Base-by-base conservation (phyloP, 768 basidiomycete species). In the Boletus eberwhitei region DNA sequence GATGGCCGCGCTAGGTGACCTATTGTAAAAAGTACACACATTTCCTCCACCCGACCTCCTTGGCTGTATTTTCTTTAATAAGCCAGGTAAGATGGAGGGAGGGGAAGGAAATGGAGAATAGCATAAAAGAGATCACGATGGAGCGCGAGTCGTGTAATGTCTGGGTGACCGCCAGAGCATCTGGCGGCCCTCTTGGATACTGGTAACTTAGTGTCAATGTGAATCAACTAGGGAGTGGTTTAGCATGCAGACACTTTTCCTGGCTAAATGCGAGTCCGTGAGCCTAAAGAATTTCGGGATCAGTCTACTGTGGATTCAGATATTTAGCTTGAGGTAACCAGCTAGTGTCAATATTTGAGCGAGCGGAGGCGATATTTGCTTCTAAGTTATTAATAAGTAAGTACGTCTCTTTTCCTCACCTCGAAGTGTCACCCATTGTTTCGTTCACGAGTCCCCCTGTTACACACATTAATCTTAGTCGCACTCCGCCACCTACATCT, bases 1-100 rank as follows among this genome's bases (percentile, higher is more conserved):
- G 68, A 82, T 92, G 77, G 85, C 86, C 24, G 88, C 84, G 22
- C 73, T 95, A 38, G 85, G 87, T 38, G 91, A 93, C 62, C 71
- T 93, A 48, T 72, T 91, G 68, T 90, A 76, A 80, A 61, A 38
- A 21, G 7, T 42, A 13, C 8, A 16, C 46, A 22, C 9, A n/a
- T 36, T 21, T 46, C 50, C 37, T 43, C 42, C 12, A 38, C 48
- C 32, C 41, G 35, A 43, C 29, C 9, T 35, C 46, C 55, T 52
- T 54, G 43, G 41, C 34, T 8, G 16, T 54, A 16, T 51, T 36
- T 19, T 37, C 29, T 22, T 44, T 44, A 53, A 42, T 56, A 35
- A 16, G 44, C 36, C 53, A 45, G 36, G 48, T 53, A 48, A 44
- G 45, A 55, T 66, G 57, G 57, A 58, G 1, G 50, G 19, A 32